Evolutionary conservation across 1,139 yeast genomes (phyloP).

Genomic region (Suhomyces bokatorum): DNA sequence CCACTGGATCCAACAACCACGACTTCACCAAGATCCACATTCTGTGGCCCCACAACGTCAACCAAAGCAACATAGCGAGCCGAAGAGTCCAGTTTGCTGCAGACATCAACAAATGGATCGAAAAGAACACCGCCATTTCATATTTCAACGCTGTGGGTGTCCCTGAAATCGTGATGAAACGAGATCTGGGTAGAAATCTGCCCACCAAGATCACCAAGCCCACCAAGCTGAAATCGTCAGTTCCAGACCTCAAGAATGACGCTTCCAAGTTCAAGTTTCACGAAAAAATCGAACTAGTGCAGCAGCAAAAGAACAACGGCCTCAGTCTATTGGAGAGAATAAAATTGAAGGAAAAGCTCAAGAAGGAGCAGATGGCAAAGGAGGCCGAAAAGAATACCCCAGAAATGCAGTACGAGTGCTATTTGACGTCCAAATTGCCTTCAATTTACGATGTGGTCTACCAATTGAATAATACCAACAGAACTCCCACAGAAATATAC

Average conservation of each 20-base stretch:
- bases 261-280: conserved; percentile 34
- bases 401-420: conserved; percentile 36
- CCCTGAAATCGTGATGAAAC: conserved; percentile 6
- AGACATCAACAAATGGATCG: conserved; percentile 15
- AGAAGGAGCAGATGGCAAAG: conserved; percentile 11
- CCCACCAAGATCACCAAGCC: conserved; percentile 27
- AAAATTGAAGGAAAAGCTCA: conserved; percentile 16
- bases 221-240: conserved; percentile 12
- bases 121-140: conserved; percentile 4
- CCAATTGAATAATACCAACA: conserved; percentile 23
- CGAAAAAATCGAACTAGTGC: conserved; percentile 23
- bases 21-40: conserved; percentile 12
- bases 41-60: conserved; percentile 13
- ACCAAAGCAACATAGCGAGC: conserved; percentile 6
- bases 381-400: conserved; percentile 21
- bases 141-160: conserved; percentile 3
- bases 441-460: conserved; percentile 39
- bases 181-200: conserved; percentile 2
- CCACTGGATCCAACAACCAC: conserved; percentile 6
- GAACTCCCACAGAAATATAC: conserved; percentile 10
- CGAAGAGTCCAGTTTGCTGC: conserved; percentile 11
- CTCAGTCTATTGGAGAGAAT: conserved; percentile 43
- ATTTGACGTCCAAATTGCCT: conserved; percentile 42
- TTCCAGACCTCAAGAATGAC: conserved; percentile 29
- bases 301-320: conserved; percentile 28